These are phyloP conservation scores for Eucalyptus cloeziana DNA, from an alignment of 345 rosid genomes.

Conservation along the genomic window DNA sequence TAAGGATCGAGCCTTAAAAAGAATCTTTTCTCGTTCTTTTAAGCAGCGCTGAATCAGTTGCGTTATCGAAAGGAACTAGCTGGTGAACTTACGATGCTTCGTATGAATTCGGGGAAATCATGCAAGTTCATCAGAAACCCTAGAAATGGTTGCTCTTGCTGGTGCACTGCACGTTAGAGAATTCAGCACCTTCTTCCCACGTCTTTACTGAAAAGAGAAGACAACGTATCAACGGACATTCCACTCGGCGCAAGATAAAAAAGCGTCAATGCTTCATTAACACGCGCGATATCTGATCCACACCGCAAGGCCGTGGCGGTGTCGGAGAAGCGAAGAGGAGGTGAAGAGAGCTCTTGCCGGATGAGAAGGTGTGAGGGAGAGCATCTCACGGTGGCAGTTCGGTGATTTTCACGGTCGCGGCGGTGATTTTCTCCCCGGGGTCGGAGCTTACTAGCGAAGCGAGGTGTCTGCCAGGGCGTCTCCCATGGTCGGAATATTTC, in stretches of 20 bases:
- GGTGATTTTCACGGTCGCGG: no score
- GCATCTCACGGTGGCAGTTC: no score
- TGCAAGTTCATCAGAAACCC: not conserved
- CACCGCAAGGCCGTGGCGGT: no score
- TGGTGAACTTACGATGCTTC: not conserved
- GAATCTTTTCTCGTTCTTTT: not conserved
- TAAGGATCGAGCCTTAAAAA: not conserved
- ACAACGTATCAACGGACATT: not conserved
- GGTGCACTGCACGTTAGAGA: not conserved
- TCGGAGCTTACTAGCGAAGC: no score
- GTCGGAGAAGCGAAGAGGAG: no score
- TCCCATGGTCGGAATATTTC: no score
- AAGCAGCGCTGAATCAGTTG: not conserved
- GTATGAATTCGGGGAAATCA: not conserved
- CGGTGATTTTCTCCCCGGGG: no score
- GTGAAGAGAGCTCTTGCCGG: no score
- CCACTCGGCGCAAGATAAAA: not conserved
- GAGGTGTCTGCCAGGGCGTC: no score
- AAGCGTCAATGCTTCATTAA: no score
- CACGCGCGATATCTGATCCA: no score
- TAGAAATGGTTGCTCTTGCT: not conserved
- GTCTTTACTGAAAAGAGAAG: not conserved
- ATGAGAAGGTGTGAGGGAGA: no score
- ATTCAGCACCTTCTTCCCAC: not conserved
- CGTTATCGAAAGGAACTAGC: not conserved